phyloP scores from a whole-genome alignment of 305 asterid genomes.

The Fraxinus angustifolia region DNA sequence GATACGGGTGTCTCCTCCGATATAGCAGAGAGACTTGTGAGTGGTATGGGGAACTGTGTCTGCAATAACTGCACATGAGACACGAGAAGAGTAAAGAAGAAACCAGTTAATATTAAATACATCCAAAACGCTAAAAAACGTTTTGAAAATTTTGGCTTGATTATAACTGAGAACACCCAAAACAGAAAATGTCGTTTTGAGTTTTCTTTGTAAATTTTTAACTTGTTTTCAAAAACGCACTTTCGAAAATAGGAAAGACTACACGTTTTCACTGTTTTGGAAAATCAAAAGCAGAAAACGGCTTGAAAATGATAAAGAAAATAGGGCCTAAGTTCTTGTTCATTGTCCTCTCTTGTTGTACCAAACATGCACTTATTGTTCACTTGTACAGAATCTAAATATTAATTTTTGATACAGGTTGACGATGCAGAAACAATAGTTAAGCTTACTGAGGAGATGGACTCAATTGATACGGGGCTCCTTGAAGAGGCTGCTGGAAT shows the following conservation, averaged over 20 bases:
- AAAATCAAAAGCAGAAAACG: too few relatives aligned
- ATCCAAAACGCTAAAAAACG: too few relatives aligned
- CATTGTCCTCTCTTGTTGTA: not conserved
- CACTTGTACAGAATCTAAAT: not conserved
- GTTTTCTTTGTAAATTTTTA: too few relatives aligned
- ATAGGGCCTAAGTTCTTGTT: not conserved
- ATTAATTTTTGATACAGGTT: slow-evolving; percentile 47
- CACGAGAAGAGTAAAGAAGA: too few relatives aligned
- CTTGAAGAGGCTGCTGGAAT: slow-evolving; percentile 77
- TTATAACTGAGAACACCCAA: too few relatives aligned
- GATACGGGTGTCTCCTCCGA: slow-evolving; percentile 34
- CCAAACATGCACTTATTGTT: not conserved
- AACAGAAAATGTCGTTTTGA: too few relatives aligned
- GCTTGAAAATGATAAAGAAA: too few relatives aligned
- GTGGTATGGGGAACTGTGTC: slow-evolving; percentile 28
- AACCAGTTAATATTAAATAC: too few relatives aligned
- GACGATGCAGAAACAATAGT: slow-evolving; percentile 87
- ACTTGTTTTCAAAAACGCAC: too few relatives aligned
- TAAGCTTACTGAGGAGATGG: slow-evolving; percentile 89
- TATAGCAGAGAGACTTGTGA: slow-evolving; percentile 31
- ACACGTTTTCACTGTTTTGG: too few relatives aligned
- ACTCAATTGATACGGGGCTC: slow-evolving; percentile 62
- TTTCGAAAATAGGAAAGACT: too few relatives aligned
- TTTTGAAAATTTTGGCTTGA: too few relatives aligned
- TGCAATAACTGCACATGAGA: slow-evolving; percentile 32